These are phyloP conservation scores for Podospora comata DNA, from an alignment of 495 filamentous ascomycete genomes.

Conservation along the genomic window DNA sequence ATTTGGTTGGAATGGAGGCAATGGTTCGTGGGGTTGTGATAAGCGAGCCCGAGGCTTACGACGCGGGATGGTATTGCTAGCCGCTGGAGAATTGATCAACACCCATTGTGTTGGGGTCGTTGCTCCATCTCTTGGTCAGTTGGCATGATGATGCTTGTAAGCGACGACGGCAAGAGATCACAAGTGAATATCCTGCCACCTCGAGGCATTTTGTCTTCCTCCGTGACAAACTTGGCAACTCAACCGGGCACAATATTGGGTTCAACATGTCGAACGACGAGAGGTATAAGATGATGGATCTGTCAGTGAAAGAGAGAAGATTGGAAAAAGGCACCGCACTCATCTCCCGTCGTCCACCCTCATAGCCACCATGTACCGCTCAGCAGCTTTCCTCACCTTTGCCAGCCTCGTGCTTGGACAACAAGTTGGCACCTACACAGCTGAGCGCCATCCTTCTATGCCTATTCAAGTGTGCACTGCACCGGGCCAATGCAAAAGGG, in stretches of 20 bases:
- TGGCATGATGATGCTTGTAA: neutral
- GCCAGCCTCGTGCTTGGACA: constrained; percentile 43
- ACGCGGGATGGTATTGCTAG: neutral
- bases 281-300: neutral
- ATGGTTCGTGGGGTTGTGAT: neutral
- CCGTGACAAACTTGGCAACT: neutral
- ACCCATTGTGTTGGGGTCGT: neutral
- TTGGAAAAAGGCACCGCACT: neutral
- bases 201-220: neutral
- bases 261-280: neutral
- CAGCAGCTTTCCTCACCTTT: constrained; percentile 32
- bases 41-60: neutral
- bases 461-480: constrained; percentile 53
- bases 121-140: neutral
- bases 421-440: constrained; percentile 47
- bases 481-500: constrained; percentile 49
- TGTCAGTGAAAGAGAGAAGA: neutral
- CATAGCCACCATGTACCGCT: constrained; percentile 24
- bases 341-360: neutral
- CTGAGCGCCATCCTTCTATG: constrained; percentile 57
- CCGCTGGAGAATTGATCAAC: neutral
- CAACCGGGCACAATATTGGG: neutral
- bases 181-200: neutral
- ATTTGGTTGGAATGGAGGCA: neutral
- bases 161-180: neutral